Evolutionary conservation across 176 grass and related monocot genomes (phyloP).

Genomic region (Musa acuminata): DNA sequence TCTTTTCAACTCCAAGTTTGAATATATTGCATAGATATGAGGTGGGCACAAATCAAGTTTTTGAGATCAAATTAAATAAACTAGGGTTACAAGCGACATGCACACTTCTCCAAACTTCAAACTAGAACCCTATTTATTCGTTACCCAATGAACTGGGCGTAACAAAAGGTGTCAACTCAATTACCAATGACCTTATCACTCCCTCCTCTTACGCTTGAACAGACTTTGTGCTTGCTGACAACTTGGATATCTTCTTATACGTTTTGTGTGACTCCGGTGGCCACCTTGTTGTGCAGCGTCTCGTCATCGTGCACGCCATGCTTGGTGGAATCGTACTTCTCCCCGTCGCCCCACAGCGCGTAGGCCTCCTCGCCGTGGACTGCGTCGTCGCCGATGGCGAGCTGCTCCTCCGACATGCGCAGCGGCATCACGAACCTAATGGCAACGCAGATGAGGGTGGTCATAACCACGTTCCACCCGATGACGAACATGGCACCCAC

Average conservation of each 20-base stretch:
- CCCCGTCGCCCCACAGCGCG: conserved; percentile 92
- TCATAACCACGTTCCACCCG: conserved; percentile 62
- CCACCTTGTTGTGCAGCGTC: conserved; percentile 32
- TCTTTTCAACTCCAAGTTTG: no score
- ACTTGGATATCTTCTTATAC: conserved; percentile 23
- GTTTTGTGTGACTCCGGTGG: conserved; percentile 62
- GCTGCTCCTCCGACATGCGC: conserved; percentile 81
- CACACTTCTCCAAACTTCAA: no score
- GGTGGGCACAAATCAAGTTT: no score
- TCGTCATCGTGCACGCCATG: conserved; percentile 54
- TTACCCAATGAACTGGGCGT: no score
- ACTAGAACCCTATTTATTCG: no score
- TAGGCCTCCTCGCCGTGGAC: conserved; percentile 96
- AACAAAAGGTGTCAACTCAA: no score
- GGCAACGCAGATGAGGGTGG: conserved; percentile 53
- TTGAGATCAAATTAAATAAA: no score
- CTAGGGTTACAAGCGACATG: no score
- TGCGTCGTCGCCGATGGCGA: conserved; percentile 87
- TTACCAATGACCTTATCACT: no score
- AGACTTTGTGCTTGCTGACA: no score
- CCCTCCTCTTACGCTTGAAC: no score
- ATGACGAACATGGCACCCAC: conserved; percentile 64
- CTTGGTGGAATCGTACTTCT: conserved; percentile 76
- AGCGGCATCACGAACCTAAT: conserved; percentile 46
- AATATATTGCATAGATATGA: no score